Conservation (phyloP, 164 flowering plant genomes). For the Brasenia schreberi region DNA sequence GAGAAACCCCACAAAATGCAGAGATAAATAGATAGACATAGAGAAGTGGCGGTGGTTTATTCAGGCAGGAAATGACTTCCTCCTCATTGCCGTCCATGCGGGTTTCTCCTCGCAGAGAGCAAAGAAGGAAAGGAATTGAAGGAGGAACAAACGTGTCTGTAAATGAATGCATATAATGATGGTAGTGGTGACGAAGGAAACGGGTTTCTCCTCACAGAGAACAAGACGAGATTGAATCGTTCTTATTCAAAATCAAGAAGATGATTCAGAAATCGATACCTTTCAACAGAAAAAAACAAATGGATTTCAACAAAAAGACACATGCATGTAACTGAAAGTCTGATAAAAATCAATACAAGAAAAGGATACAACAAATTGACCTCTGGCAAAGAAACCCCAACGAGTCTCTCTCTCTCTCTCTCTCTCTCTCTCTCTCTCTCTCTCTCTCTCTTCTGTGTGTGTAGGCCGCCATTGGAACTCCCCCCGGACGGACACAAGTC, state of each 20-base stretch:
- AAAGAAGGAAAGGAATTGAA: neutral
- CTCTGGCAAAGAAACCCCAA: neutral
- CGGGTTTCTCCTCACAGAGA: no score
- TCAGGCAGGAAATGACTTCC: neutral
- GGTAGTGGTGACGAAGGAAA: no score
- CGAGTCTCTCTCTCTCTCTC: neutral
- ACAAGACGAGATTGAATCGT: neutral
- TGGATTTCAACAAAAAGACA: no score
- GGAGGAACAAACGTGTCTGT: no score
- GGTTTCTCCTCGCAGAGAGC: no score
- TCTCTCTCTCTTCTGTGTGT: neutral
- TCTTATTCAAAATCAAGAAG: neutral
- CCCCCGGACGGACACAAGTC: neutral
- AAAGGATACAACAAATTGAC: neutral
- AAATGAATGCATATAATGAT: no score
- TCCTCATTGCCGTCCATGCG: neutral
- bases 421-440: neutral
- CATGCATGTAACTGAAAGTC: neutral
- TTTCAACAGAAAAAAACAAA: no score
- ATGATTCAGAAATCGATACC: neutral
- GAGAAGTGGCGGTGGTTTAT: no score
- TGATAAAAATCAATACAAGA: neutral
- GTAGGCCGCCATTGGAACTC: neutral
- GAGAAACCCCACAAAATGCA: no score
- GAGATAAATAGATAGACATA: no score